These are phyloP conservation scores for Lactifluus piperatus DNA, from an alignment of 768 basidiomycete species.

Conservation along the genomic window DNA sequence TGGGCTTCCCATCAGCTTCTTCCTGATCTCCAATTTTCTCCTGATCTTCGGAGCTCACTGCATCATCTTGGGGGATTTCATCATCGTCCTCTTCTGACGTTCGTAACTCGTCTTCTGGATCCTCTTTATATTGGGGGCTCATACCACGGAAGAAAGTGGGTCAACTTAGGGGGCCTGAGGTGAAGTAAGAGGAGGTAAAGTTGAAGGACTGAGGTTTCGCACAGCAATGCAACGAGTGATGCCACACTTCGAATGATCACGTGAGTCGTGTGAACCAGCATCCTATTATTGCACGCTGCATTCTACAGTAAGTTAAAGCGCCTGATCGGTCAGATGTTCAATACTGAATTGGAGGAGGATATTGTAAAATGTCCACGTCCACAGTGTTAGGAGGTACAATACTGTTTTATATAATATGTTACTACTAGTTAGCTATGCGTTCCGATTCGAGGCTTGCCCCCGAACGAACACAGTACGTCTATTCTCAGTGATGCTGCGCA, in stretches of 20 bases:
- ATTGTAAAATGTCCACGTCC: neutral
- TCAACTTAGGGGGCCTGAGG: neutral
- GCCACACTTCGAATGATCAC: neutral
- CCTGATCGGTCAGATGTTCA: too few species aligned
- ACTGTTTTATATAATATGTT: too few species aligned
- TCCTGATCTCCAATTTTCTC: neutral
- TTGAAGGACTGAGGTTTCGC: neutral
- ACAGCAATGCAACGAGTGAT: neutral
- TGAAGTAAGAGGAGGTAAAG: neutral
- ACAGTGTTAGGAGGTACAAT: neutral
- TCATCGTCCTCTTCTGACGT: conserved; percentile 6
- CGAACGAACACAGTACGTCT: neutral
- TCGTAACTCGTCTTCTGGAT: neutral
- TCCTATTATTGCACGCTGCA: neutral
- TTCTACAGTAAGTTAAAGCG: too few species aligned
- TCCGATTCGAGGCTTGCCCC: too few species aligned
- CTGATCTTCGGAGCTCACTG: neutral
- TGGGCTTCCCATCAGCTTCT: neutral
- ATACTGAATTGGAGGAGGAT: too few species aligned
- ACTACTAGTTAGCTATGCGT: too few species aligned
- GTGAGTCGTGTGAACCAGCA: conserved; percentile 2
- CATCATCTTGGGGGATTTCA: neutral
- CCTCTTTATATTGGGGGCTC: neutral
- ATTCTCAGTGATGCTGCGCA: conserved; percentile 17
- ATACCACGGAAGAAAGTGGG: neutral